These are phyloP conservation scores for Kappamyces sp. DNA, from an alignment of 192 early-diverging fungal species.

Conservation along the genomic window DNA sequence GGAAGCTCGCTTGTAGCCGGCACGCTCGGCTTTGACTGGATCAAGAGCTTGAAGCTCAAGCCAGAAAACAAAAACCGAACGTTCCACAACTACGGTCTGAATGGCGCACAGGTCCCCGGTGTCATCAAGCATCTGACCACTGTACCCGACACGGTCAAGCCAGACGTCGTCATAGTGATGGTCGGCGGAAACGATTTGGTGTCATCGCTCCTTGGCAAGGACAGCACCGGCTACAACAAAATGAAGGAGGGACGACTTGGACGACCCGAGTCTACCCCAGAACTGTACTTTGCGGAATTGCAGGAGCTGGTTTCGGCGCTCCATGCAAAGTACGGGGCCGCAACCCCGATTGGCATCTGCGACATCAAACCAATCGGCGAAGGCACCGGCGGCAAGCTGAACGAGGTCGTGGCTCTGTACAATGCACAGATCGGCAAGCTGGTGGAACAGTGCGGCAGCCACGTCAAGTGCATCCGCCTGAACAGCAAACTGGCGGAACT, in stretches of 20 bases:
- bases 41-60: not conserved
- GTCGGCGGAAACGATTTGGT: conserved; percentile 4
- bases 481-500: not conserved
- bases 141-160: conserved; percentile 2
- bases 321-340: not conserved
- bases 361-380: conserved; percentile 19
- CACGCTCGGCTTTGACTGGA: conserved; percentile 12
- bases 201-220: not conserved
- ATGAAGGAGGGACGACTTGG: conserved; percentile 7
- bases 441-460: not conserved
- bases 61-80: not conserved
- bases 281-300: conserved; percentile 7
- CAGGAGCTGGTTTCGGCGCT: not conserved
- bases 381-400: conserved; percentile 3
- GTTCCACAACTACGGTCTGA: conserved; percentile 13
- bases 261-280: conserved; percentile 14
- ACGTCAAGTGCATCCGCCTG: not conserved
- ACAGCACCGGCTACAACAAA: conserved; percentile 5
- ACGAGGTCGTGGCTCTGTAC: conserved; percentile 5
- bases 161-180: conserved; percentile 3
- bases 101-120: conserved; percentile 16
- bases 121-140: conserved; percentile 10
- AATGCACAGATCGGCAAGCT: conserved; percentile 5
- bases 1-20: conserved; percentile 15
- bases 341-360: not conserved